Conservation (phyloP, 2,329 filamentous ascomycete species). For the Clathrospora elynae region DNA sequence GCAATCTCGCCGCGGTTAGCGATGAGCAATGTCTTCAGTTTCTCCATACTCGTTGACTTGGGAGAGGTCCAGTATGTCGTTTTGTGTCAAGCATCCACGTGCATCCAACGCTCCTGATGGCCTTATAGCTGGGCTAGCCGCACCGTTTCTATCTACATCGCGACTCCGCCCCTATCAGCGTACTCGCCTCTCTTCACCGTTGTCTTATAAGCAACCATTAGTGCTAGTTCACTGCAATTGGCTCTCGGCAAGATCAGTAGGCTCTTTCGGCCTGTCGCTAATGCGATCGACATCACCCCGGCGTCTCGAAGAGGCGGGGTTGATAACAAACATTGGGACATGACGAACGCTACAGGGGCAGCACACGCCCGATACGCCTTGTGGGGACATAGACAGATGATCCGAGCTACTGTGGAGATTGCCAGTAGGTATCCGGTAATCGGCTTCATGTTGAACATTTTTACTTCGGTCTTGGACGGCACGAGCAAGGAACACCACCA, state of each 20-base stretch:
- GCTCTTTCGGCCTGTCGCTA: slow-evolving; percentile 2
- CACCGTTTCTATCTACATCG: no score
- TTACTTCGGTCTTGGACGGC: not conserved
- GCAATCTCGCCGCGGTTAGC: slow-evolving; percentile 67
- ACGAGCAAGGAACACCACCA: not conserved
- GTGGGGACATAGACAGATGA: no score
- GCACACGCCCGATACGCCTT: slow-evolving; percentile 6
- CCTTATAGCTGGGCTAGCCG: not conserved
- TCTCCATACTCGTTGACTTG: slow-evolving; percentile 43
- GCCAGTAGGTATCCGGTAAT: no score
- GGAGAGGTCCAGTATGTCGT: not conserved
- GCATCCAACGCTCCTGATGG: not conserved
- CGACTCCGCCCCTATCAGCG: slow-evolving; percentile 12
- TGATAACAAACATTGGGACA: slow-evolving; percentile 15
- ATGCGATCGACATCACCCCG: slow-evolving; percentile 21
- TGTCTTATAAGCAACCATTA: slow-evolving; percentile 5
- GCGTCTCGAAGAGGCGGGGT: slow-evolving; percentile 18
- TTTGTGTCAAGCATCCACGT: not conserved
- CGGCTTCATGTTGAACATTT: no score
- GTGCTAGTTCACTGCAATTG: slow-evolving; percentile 12
- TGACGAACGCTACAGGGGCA: slow-evolving; percentile 18
- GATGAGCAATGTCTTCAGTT: slow-evolving; percentile 59
- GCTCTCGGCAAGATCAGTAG: slow-evolving; percentile 2
- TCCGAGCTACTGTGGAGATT: no score
- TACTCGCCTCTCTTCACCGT: slow-evolving; percentile 5